phyloP scores from a whole-genome alignment of 176 grass and related monocot species.

The Oryza coarctata region DNA sequence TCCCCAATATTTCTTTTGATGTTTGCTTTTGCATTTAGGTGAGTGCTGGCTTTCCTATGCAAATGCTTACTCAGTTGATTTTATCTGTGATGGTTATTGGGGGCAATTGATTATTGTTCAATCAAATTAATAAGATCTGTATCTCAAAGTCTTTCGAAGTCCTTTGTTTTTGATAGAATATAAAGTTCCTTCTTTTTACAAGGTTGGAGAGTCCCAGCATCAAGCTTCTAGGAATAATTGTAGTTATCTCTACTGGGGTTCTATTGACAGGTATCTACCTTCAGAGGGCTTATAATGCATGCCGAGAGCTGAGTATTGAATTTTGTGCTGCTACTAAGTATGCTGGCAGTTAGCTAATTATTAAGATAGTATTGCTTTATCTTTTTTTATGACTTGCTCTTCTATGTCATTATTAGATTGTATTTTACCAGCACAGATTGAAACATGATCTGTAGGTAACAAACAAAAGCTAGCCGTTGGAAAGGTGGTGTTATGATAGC shows the following conservation, averaged over 20 bases:
- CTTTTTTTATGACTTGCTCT: slow-evolving; percentile 5
- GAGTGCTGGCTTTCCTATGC: slow-evolving; percentile 18
- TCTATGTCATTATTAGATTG: not conserved
- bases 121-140: slow-evolving; percentile 8
- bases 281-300: not conserved
- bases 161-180: not conserved
- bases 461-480: not conserved
- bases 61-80: not conserved
- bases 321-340: not conserved
- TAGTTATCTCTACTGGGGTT: slow-evolving; percentile 90
- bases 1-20: slow-evolving; percentile 93
- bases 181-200: slow-evolving; percentile 37
- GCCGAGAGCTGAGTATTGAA: not conserved
- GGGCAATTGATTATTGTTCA: not conserved
- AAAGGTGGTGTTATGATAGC: not conserved
- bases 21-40: slow-evolving; percentile 99
- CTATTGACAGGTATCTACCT: slow-evolving; percentile 73
- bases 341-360: not conserved
- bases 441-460: slow-evolving; percentile 11
- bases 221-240: slow-evolving; percentile 94
- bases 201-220: slow-evolving; percentile 96
- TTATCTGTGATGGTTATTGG: not conserved
- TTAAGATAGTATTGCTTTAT: not conserved
- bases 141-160: not conserved
- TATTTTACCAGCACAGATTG: not conserved